Base-by-base conservation (phyloP, 83 land plant genomes). In the Thuja plicata region DNA sequence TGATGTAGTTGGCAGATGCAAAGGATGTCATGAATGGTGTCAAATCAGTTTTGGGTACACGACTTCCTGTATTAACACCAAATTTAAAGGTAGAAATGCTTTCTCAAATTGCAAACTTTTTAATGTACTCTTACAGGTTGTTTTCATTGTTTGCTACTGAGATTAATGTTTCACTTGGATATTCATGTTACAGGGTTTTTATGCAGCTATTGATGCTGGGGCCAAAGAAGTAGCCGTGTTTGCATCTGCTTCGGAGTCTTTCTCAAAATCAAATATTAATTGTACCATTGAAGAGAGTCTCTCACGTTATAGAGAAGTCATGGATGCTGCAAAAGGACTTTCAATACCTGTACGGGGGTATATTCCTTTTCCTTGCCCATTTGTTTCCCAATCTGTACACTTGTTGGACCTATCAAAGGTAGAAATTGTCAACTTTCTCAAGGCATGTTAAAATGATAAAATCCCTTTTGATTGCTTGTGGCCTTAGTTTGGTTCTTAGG, bases 191-290 rank as follows among this genome's bases (percentile, higher is more conserved):
- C 87, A 97, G 99, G 99, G 99, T 30, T 96, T 98, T 94, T 92
- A 97, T 89, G 98, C 97, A 74, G 99, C 99, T 62, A 71, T 97
- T 90, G 98, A 94, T 86, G 97, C 99, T 88, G 99, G 99, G 66
- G 99, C 96, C 30, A 96, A 96, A 88, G 99, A 98, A 89, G 94
- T 98, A 43, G 99, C 99, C 24, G 89, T 98, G 60, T 98, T 98
- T 94, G 99, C 98, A 77, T 96, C 99, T 46, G 99, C 99, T 82
- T 98, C 99, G 35, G 99, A 98, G 90, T 94, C 99, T 12, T 98
- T 98, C 88, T 95, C 98, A 30, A 95, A 91, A 92, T 94, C 96
- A 57, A 98, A 98, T 85, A 97, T 98, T 57, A 98, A 98, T 89
- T 98, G 99, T 89, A 95, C 92, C 90, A 97, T 98, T 83, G 95